A percentile compares a stretch with the other conserved stretches of the same genome.
phyloP scores from a whole-genome alignment of 176 grass and related monocot species.

The Oryza nivara region DNA sequence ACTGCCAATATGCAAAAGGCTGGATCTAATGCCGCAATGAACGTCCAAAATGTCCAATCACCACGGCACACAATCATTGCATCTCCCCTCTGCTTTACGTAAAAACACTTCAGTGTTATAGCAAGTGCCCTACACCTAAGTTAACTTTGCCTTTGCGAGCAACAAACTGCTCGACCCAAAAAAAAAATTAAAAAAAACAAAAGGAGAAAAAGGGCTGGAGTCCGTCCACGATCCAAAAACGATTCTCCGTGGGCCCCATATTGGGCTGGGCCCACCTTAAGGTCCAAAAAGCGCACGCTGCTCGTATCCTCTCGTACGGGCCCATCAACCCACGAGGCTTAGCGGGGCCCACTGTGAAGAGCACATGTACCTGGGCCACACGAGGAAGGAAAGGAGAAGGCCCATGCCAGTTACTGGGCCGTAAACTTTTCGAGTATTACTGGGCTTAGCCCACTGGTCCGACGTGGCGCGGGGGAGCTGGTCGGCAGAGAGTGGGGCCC shows the following conservation, averaged over 20 bases:
- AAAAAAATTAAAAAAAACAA: background rate
- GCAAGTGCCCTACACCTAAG: background rate
- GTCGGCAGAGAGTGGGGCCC: background rate
- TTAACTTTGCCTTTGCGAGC: background rate
- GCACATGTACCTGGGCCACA: too few species aligned
- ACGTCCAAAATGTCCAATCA: background rate
- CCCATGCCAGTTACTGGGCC: background rate
- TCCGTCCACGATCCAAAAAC: conserved; percentile 40
- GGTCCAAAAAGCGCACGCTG: conserved; percentile 3
- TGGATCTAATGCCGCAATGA: background rate
- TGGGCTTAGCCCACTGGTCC: background rate
- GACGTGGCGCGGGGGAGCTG: background rate
- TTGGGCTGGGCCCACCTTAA: background rate
- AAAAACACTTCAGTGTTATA: background rate
- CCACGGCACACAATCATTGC: background rate
- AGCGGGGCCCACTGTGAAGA: too few species aligned
- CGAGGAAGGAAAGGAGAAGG: background rate
- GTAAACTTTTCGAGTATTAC: background rate
- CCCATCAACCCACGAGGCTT: too few species aligned
- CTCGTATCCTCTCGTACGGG: too few species aligned
- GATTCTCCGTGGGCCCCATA: conserved; percentile 18
- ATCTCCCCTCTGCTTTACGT: background rate
- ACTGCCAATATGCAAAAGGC: background rate
- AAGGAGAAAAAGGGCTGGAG: background rate
- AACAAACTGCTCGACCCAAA: background rate